A percentile compares a stretch with the other conserved stretches of the same genome.
These are phyloP conservation scores for Globisporangium sylvaticum DNA, from an alignment of 352 stramenopile species.

Conservation along the genomic window DNA sequence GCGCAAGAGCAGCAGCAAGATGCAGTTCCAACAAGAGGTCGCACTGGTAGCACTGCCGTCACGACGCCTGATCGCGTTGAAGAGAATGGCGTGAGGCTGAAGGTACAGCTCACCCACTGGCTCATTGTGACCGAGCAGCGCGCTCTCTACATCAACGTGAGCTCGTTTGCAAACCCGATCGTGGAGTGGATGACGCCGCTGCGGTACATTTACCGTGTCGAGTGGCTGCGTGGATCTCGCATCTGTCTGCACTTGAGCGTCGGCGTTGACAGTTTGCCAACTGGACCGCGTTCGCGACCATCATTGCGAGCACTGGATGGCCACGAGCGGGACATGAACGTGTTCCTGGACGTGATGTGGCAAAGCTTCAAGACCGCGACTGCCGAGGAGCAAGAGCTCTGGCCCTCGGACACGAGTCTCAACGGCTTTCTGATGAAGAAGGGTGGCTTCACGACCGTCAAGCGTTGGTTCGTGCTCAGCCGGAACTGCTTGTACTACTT, in stretches of 20 bases:
- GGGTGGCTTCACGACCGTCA: conserved; percentile 70
- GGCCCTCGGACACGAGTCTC: conserved; percentile 85
- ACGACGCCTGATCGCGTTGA: conserved; percentile 26
- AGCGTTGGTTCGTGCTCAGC: conserved; percentile 86
- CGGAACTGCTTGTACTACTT: conserved; percentile 90
- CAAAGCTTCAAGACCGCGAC: conserved; percentile 79
- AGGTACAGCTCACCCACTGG: conserved; percentile 80
- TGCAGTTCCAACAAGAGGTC: not conserved
- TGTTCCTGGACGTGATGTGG: conserved; percentile 88
- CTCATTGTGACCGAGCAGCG: conserved; percentile 86
- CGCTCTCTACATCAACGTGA: conserved; percentile 83
- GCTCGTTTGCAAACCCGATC: conserved; percentile 64
- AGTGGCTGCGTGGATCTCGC: conserved; percentile 57
- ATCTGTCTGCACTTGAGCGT: conserved; percentile 82
- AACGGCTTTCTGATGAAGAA: conserved; percentile 86
- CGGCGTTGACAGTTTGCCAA: conserved; percentile 80
- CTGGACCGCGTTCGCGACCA: conserved; percentile 63
- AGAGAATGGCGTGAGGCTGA: conserved; percentile 34
- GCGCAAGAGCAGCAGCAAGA: conserved; percentile 15
- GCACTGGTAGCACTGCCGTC: conserved; percentile 2
- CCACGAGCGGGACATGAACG: conserved; percentile 84
- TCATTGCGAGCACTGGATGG: conserved; percentile 65
- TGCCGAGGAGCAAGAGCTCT: conserved; percentile 84
- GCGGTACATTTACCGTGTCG: conserved; percentile 81
- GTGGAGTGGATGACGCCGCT: conserved; percentile 89